A percentile compares a stretch with the other conserved stretches of the same genome.
phyloP scores from a whole-genome alignment of 2,329 filamentous ascomycete species.

The Pseudocercospora musae region DNA sequence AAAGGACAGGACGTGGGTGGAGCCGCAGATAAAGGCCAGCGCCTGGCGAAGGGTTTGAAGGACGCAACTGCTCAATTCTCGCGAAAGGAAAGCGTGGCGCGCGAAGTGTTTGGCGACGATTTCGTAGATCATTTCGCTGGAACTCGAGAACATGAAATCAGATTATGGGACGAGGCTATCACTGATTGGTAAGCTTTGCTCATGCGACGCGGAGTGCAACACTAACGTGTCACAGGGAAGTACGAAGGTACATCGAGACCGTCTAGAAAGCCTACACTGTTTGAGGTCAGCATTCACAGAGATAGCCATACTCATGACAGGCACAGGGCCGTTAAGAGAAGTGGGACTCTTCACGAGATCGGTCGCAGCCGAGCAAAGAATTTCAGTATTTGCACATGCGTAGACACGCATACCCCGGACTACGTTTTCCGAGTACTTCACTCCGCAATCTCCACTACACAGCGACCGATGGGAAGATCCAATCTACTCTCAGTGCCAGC shows the following conservation, averaged over 20 bases:
- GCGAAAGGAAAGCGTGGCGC: conserved; percentile 75
- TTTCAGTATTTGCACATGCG: background rate
- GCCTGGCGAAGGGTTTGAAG: conserved; percentile 78
- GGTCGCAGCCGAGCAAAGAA: background rate
- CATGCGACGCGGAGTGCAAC: background rate
- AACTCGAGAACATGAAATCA: conserved; percentile 84
- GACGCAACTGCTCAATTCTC: conserved; percentile 80
- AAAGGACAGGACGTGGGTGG: conserved; percentile 81
- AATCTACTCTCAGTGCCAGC: background rate
- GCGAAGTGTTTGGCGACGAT: conserved; percentile 87
- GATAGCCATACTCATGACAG: background rate
- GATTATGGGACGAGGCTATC: conserved; percentile 91
- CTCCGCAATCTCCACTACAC: background rate
- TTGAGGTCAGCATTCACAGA: background rate
- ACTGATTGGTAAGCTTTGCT: conserved; percentile 78
- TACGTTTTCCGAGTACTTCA: background rate
- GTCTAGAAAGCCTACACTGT: conserved; percentile 24
- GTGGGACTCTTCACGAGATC: background rate
- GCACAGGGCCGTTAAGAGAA: background rate
- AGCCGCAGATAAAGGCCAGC: conserved; percentile 64
- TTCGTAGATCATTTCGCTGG: conserved; percentile 96
- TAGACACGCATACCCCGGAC: background rate
- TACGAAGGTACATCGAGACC: conserved; percentile 40
- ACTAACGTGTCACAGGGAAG: conserved; percentile 33
- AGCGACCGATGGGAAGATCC: background rate